Conservation (phyloP, 2,329 filamentous ascomycete species). For the Bimuria novae-zelandiae region DNA sequence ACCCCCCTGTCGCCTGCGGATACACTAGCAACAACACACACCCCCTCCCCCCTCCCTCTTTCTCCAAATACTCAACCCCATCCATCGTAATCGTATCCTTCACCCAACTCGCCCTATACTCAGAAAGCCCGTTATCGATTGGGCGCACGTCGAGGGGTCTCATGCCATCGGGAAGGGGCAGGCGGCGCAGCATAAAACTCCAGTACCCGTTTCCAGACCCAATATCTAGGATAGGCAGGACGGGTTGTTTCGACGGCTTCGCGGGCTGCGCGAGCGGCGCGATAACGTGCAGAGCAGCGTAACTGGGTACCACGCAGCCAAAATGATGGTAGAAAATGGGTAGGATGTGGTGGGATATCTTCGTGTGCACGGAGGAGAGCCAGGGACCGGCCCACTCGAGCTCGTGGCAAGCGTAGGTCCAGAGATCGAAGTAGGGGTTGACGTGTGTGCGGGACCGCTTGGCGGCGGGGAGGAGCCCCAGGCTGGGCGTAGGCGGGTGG, state of each 20-base stretch:
- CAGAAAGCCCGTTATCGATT: slow-evolving; percentile 70
- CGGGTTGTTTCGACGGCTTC: slow-evolving; percentile 37
- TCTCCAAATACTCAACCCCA: slow-evolving; percentile 62
- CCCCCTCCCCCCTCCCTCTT: slow-evolving; percentile 52
- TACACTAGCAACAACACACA: slow-evolving; percentile 73
- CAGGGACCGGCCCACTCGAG: slow-evolving; percentile 70
- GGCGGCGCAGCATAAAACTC: slow-evolving; percentile 72
- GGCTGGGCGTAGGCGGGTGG: slow-evolving; percentile 43
- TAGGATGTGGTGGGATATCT: slow-evolving; percentile 68
- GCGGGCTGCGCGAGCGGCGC: slow-evolving; percentile 53
- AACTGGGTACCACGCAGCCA: slow-evolving; percentile 71
- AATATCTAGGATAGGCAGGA: slow-evolving; percentile 64
- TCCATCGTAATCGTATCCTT: slow-evolving; percentile 67
- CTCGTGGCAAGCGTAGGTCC: slow-evolving; percentile 66
- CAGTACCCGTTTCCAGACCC: slow-evolving; percentile 78
- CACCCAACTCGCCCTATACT: slow-evolving; percentile 73
- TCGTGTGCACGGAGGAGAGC: slow-evolving; percentile 56
- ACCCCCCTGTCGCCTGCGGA: slow-evolving; percentile 69
- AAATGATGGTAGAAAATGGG: slow-evolving; percentile 80
- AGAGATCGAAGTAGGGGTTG: slow-evolving; percentile 73
- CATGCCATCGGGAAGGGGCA: slow-evolving; percentile 62
- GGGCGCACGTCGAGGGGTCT: slow-evolving; percentile 62
- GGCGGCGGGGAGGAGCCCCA: slow-evolving; percentile 39
- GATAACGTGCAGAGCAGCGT: slow-evolving; percentile 67
- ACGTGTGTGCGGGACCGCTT: slow-evolving; percentile 52